phyloP scores from a whole-genome alignment of 108 stramenopile genomes.

The Nitzschia sp. region DNA sequence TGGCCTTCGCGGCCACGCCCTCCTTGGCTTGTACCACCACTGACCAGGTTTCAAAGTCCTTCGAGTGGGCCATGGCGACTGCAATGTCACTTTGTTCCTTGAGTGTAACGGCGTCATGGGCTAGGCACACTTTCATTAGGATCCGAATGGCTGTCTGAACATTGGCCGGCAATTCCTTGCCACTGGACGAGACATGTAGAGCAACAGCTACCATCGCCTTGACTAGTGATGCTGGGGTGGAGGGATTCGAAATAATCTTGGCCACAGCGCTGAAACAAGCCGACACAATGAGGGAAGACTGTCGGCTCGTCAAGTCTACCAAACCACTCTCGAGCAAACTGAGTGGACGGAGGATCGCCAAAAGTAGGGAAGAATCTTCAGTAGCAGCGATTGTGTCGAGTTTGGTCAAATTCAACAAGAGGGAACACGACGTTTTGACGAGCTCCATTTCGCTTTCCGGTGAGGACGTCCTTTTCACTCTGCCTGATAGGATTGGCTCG shows the following conservation, averaged over 20 bases:
- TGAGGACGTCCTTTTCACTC: background rate
- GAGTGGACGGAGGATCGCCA: constrained; percentile 47
- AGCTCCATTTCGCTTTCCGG: background rate
- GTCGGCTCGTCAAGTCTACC: constrained; percentile 3
- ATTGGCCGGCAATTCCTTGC: constrained; percentile 21
- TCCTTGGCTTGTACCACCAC: constrained; percentile 45
- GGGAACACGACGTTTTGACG: background rate
- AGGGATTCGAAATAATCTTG: constrained; percentile 14
- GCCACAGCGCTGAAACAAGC: constrained; percentile 25
- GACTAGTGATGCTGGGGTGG: constrained; percentile 18
- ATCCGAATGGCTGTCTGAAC: constrained; percentile 30
- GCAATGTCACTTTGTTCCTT: constrained; percentile 49
- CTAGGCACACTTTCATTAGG: constrained; percentile 50
- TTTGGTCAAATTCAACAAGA: background rate
- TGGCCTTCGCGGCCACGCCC: constrained; percentile 54
- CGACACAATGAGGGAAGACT: constrained; percentile 21
- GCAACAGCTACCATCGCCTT: constrained; percentile 54
- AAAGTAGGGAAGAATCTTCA: constrained; percentile 31
- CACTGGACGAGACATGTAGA: constrained; percentile 24
- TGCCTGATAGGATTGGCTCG: constrained; percentile 13
- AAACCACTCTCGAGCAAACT: constrained; percentile 40
- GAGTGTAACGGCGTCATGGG: constrained; percentile 35
- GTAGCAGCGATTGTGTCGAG: background rate
- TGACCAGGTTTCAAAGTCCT: constrained; percentile 72
- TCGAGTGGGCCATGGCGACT: constrained; percentile 32